A percentile compares a stretch with the other conserved stretches of the same genome.
These are phyloP conservation scores for Naganishia randhawae DNA, from an alignment of 768 basidiomycete genomes.

Conservation along the genomic window DNA sequence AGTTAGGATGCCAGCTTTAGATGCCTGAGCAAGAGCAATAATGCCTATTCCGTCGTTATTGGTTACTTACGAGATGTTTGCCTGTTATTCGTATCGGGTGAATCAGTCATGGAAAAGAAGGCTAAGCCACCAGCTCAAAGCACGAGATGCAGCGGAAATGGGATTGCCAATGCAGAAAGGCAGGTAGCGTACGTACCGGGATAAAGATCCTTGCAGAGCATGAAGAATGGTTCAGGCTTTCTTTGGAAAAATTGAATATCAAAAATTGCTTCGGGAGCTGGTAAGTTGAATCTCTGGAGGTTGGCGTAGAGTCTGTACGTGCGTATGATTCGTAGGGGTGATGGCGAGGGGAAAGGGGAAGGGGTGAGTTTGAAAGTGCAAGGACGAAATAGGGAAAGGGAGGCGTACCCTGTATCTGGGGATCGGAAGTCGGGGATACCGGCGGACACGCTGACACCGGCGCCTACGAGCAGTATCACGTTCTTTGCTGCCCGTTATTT, in stretches of 20 bases:
- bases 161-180: too few species aligned
- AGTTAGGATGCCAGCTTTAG: slow-evolving; percentile 42
- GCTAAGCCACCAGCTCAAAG: too few species aligned
- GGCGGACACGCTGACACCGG: slow-evolving; percentile 52
- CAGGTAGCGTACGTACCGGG: slow-evolving; percentile 72
- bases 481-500: slow-evolving; percentile 47
- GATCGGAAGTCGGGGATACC: slow-evolving; percentile 72
- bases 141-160: too few species aligned
- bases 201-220: slow-evolving; percentile 85
- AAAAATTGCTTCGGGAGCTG: slow-evolving; percentile 94
- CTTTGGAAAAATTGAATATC: slow-evolving; percentile 78
- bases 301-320: slow-evolving; percentile 61
- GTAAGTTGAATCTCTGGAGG: slow-evolving; percentile 54
- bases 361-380: not conserved
- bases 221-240: slow-evolving; percentile 73
- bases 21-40: not conserved
- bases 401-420: slow-evolving; percentile 41
- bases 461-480: slow-evolving; percentile 47
- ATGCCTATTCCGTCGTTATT: too few species aligned
- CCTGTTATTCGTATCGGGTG: too few species aligned
- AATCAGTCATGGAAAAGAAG: too few species aligned
- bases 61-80: slow-evolving; percentile 27
- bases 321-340: too few species aligned
- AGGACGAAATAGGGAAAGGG: slow-evolving; percentile 38
- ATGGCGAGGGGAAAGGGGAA: slow-evolving; percentile 52